Conservation (phyloP, 31 red algal species). For the Asparagopsis taxiformis region DNA sequence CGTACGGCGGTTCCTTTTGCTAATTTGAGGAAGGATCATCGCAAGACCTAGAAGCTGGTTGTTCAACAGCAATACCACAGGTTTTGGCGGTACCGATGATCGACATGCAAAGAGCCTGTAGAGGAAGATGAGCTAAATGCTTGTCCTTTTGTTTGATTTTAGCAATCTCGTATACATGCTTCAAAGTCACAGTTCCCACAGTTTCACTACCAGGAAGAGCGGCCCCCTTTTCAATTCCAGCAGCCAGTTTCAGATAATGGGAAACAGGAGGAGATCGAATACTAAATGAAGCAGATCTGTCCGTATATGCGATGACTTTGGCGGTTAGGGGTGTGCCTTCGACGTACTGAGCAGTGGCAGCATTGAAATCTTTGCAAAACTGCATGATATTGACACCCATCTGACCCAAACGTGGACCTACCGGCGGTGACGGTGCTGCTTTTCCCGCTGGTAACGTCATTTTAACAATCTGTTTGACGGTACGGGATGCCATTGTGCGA, state of each 20-base stretch:
- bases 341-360: constrained; percentile 60
- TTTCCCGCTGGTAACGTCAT: constrained; percentile 87
- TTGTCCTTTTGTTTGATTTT: constrained; percentile 78
- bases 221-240: constrained; percentile 79
- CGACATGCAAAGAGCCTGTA: constrained; percentile 73
- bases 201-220: constrained; percentile 45
- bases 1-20: no score
- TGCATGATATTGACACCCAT: constrained; percentile 96
- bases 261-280: constrained; percentile 84
- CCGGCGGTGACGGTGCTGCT: constrained; percentile 89
- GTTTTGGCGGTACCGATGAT: constrained; percentile 71
- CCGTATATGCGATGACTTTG: constrained; percentile 77
- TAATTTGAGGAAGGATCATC: not conserved
- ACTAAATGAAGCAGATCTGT: constrained; percentile 77
- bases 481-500: constrained; percentile 27
- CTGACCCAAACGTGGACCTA: constrained; percentile 90
- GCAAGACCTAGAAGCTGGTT: not conserved
- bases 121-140: constrained; percentile 74
- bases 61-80: constrained; percentile 69
- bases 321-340: constrained; percentile 85
- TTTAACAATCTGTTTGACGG: constrained; percentile 77
- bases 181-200: constrained; percentile 65
- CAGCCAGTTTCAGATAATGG: constrained; percentile 61
- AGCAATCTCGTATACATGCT: constrained; percentile 89
- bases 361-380: constrained; percentile 99